phyloP scores from a whole-genome alignment of 371 early-diverging fungal genomes.

The Amoeboaphelidium protococcarum region DNA sequence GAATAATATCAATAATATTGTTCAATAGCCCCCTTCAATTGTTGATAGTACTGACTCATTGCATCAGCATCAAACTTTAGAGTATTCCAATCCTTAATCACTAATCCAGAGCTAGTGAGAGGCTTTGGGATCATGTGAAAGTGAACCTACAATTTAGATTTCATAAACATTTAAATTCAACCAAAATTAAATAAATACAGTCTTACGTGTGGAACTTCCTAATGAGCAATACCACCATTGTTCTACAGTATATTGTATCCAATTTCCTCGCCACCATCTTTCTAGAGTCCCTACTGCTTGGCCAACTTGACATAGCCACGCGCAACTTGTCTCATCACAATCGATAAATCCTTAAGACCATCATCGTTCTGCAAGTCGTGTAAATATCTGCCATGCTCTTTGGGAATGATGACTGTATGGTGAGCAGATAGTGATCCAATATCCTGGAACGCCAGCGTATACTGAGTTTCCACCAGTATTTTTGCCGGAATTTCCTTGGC shows the following conservation, averaged over 20 bases:
- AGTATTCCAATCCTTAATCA: too few species aligned
- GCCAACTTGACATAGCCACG: too few species aligned
- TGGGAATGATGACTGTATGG: slow-evolving; percentile 28
- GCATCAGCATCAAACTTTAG: too few species aligned
- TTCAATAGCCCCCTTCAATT: too few species aligned
- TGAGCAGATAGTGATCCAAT: slow-evolving; percentile 43
- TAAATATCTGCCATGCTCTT: slow-evolving; percentile 65
- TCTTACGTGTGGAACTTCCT: too few species aligned
- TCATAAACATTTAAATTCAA: too few species aligned
- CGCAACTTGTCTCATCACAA: slow-evolving; percentile 54
- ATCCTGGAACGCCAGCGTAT: slow-evolving; percentile 22
- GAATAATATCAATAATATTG: too few species aligned
- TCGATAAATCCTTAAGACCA: slow-evolving; percentile 53
- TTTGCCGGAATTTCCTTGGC: slow-evolving; percentile 49
- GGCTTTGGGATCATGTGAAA: slow-evolving; percentile 2
- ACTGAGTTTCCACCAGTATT: slow-evolving; percentile 51
- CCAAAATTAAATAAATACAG: too few species aligned
- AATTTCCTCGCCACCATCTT: slow-evolving; percentile 19
- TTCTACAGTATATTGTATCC: slow-evolving; percentile 73
- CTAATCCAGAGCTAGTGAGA: too few species aligned
- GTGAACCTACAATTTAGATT: not conserved
- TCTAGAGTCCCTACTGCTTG: slow-evolving; percentile 61
- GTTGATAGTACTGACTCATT: too few species aligned
- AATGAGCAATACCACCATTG: slow-evolving; percentile 22
- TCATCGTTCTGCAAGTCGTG: slow-evolving; percentile 68